Base-by-base conservation (phyloP, 176 grass and related monocot species). In the Bolboschoenus planiculmis region DNA sequence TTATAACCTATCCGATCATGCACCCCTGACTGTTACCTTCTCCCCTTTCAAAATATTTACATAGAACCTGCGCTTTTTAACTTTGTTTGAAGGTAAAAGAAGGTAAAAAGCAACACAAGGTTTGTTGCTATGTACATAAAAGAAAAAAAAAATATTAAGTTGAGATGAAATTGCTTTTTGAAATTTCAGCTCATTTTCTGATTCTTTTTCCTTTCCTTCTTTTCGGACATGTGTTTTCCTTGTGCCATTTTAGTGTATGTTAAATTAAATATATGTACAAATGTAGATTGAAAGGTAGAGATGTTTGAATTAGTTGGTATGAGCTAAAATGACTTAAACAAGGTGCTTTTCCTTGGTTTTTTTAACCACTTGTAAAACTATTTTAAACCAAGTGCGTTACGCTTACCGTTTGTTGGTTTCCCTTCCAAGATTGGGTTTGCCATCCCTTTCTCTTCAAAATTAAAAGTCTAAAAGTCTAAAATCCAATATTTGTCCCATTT, bases 1-100 rank as follows among this genome's bases (percentile, higher is more conserved):
- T 50, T 97, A 97, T 48, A 93, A 82, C 80, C 94, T 97, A 40
- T 97, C 94, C 16, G 94, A 97, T 75, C 94, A 97, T 63, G 94
- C 94, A 0, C 94, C 94, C 3, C 86, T 97, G 20, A 97, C 94
- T 11, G 94, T 94, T 18, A 90, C 93, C 43, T 97, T 97, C 78
- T 94, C 86, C 13, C 91, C 94, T 72, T 63, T 90, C 83, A 92
- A 76, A 85, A 81, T 97, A 82, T 82, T 65, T 82, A 34, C 79
- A 31, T 77, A 77, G 37, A 20, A 77, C 26, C 24, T 51, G 71
- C 10, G 34, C 24, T 75, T 75, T 30, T 76, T 76, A 76, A 15
- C 5, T 13, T 9, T 48, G 40, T 75, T 51, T 76, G 10, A 31
- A 26, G 24, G 24, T 24, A 18, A 33, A 13, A 76, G 26, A 51